A percentile compares a stretch with the other conserved stretches of the same genome.
Conservation (phyloP, 805 yeast species). For the Komagataella kurtzmanii region DNA sequence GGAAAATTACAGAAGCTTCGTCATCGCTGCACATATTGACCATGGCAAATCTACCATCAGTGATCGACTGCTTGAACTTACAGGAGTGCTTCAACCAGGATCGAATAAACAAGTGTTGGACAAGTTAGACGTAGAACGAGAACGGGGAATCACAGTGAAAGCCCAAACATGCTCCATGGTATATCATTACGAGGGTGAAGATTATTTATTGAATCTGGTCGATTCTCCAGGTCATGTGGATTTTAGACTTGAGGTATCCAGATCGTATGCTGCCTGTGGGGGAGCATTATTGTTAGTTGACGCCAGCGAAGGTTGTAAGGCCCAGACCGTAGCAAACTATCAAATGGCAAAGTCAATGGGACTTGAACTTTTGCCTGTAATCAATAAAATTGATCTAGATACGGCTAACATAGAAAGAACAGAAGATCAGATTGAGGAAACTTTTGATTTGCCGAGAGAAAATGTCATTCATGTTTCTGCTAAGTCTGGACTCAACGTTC, state of each 20-base stretch:
- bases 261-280: slow-evolving; percentile 93
- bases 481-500: slow-evolving; percentile 78
- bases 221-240: slow-evolving; percentile 99
- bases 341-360: slow-evolving; percentile 81
- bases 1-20: slow-evolving; percentile 75
- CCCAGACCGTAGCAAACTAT: slow-evolving; percentile 97
- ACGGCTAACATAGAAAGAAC: slow-evolving; percentile 76
- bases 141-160: slow-evolving; percentile 91
- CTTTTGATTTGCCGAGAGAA: slow-evolving; percentile 66
- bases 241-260: slow-evolving; percentile 82
- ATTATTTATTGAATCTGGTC: slow-evolving; percentile 77
- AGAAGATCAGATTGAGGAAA: slow-evolving; percentile 70
- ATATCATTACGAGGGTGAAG: slow-evolving; percentile 51
- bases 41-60: slow-evolving; percentile 76
- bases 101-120: slow-evolving; percentile 76
- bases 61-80: slow-evolving; percentile 75
- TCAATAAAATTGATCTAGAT: slow-evolving; percentile 83
- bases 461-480: slow-evolving; percentile 84
- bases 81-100: slow-evolving; percentile 77
- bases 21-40: slow-evolving; percentile 94
- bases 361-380: slow-evolving; percentile 72
- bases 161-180: slow-evolving; percentile 97
- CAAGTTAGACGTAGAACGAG: slow-evolving; percentile 86
- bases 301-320: slow-evolving; percentile 94
- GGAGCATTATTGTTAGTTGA: slow-evolving; percentile 87